Conservation (phyloP, 352 stramenopile species). For the Globisporangium viniferum region DNA sequence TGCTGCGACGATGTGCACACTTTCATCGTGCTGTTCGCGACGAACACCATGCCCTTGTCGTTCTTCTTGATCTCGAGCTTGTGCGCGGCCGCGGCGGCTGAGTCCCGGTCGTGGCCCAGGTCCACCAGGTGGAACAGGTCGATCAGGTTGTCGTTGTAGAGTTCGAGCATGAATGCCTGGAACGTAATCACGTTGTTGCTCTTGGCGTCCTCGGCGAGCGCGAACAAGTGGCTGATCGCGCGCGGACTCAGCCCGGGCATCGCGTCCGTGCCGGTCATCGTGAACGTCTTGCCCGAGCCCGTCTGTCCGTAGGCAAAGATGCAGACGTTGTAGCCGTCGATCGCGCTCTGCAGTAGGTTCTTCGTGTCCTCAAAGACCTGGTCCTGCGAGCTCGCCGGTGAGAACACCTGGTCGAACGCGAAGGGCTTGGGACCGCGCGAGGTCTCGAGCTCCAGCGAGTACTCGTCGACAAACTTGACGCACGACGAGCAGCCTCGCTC, state of each 20-base stretch:
- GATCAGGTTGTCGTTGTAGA: slow-evolving; percentile 92
- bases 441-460: slow-evolving; percentile 82
- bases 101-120: slow-evolving; percentile 26
- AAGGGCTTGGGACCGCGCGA: slow-evolving; percentile 84
- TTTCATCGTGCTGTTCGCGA: slow-evolving; percentile 86
- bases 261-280: slow-evolving; percentile 82
- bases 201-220: slow-evolving; percentile 48
- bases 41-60: slow-evolving; percentile 89
- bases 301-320: slow-evolving; percentile 95
- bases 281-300: slow-evolving; percentile 92
- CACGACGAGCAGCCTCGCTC: slow-evolving; percentile 69
- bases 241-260: slow-evolving; percentile 84
- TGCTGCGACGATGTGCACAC: slow-evolving; percentile 62
- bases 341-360: slow-evolving; percentile 85
- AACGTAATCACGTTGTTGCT: slow-evolving; percentile 66
- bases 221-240: slow-evolving; percentile 86
- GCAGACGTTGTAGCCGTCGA: slow-evolving; percentile 92
- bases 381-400: slow-evolving; percentile 64
- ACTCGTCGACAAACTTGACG: slow-evolving; percentile 78
- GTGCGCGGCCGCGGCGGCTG: slow-evolving; percentile 27
- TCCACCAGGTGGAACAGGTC: slow-evolving; percentile 89
- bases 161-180: slow-evolving; percentile 88
- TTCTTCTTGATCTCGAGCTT: slow-evolving; percentile 95
- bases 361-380: slow-evolving; percentile 93
- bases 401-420: slow-evolving; percentile 89